Percentiles rank a stretch among this genome's conserved stretches.
Evolutionary conservation across 768 basidiomycete genomes (phyloP).

Genomic region (Amanita inopinata): DNA sequence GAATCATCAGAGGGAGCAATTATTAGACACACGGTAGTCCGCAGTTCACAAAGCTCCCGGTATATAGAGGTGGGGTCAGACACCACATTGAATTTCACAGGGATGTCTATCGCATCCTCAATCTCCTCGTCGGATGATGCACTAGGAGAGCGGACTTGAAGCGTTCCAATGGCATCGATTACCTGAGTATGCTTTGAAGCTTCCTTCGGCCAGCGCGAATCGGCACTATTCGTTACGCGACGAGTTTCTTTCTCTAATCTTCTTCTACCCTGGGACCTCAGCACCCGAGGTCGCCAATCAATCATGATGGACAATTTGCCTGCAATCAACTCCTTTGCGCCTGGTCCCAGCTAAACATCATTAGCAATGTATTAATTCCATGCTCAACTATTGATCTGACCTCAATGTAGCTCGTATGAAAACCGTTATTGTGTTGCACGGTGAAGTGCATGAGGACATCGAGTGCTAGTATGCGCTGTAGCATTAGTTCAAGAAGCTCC

Average conservation of each 20-base stretch:
- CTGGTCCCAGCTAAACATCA: constrained; percentile 23
- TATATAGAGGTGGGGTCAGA: neutral
- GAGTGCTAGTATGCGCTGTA: constrained; percentile 44
- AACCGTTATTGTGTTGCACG: constrained; percentile 35
- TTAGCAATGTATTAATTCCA: neutral
- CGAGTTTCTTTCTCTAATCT: constrained; percentile 15
- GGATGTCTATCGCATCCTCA: constrained; percentile 4
- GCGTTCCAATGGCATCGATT: constrained; percentile 26
- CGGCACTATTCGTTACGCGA: constrained; percentile 14
- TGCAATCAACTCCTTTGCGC: constrained; percentile 20
- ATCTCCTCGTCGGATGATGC: constrained; percentile 16
- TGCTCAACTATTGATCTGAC: constrained; percentile 20
- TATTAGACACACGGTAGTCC: constrained; percentile 1
- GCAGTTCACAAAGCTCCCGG: neutral
- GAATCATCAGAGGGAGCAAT: neutral
- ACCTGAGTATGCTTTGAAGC: constrained; percentile 18
- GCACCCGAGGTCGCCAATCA: constrained; percentile 23
- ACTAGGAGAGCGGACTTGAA: constrained; percentile 19
- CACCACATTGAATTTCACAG: neutral
- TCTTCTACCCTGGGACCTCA: constrained; percentile 15
- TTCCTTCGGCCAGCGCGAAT: constrained; percentile 17
- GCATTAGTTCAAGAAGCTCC: constrained; percentile 55
- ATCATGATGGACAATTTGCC: constrained; percentile 18
- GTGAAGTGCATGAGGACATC: constrained; percentile 39
- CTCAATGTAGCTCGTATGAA: constrained; percentile 41